Percentiles rank a stretch among this genome's conserved stretches.
phyloP scores from a whole-genome alignment of 2,329 filamentous ascomycete species.

The Fusarium albosuccineum region DNA sequence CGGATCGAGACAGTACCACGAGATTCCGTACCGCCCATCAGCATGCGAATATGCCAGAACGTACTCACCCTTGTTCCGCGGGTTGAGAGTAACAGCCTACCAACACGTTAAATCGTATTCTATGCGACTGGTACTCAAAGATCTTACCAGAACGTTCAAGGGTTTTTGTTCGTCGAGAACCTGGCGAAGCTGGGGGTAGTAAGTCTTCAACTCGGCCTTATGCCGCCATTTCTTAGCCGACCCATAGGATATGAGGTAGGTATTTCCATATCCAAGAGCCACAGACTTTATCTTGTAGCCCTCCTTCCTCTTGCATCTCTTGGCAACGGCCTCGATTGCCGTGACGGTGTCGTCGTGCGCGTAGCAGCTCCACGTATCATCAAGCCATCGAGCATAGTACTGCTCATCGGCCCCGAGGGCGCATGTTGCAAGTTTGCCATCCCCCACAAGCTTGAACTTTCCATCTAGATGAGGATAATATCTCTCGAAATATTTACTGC shows the following conservation, averaged over 20 bases:
- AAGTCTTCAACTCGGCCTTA: background rate
- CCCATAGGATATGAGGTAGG: conserved; percentile 13
- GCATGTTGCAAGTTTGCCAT: background rate
- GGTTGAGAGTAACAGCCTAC: conserved; percentile 7
- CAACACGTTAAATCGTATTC: background rate
- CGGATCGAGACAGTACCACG: background rate
- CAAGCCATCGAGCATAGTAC: conserved; percentile 1
- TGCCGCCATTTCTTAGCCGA: background rate
- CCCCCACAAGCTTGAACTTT: background rate
- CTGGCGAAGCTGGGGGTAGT: conserved; percentile 2
- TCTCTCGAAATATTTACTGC: background rate
- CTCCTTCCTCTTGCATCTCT: background rate
- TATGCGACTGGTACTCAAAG: background rate
- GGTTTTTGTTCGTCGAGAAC: background rate
- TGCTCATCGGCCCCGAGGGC: conserved; percentile 4
- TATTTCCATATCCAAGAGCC: conserved; percentile 10
- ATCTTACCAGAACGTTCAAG: background rate
- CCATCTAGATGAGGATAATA: background rate
- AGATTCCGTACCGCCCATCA: background rate
- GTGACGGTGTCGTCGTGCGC: background rate
- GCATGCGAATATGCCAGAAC: background rate
- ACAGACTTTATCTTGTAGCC: background rate
- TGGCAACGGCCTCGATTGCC: background rate
- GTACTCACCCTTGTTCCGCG: background rate
- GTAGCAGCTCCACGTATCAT: conserved; percentile 6